phyloP scores from a whole-genome alignment of 768 basidiomycete genomes.

The Naganishia antarctica region DNA sequence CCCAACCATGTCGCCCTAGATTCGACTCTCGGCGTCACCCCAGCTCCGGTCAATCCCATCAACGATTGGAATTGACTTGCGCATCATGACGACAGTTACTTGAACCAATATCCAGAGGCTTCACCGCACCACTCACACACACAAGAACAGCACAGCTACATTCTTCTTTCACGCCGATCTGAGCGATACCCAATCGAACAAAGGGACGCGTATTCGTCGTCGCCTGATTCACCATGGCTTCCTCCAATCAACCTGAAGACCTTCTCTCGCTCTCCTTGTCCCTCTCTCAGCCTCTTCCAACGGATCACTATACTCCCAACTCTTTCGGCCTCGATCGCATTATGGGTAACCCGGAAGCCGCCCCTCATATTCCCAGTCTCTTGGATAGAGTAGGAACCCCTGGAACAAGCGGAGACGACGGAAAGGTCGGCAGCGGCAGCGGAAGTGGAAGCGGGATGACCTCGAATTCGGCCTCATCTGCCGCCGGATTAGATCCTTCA shows the following conservation, averaged over 20 bases:
- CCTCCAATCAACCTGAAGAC: conserved; percentile 1
- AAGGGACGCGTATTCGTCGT: conserved; percentile 3
- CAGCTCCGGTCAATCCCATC: background rate
- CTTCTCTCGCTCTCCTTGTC: background rate
- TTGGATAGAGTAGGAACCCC: background rate
- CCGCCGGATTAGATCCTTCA: background rate
- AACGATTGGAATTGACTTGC: background rate
- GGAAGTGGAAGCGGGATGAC: conserved; percentile 1
- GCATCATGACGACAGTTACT: conserved; percentile 6
- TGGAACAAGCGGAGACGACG: conserved; percentile 13
- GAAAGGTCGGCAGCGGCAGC: conserved; percentile 1
- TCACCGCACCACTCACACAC: background rate
- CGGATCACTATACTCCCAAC: background rate
- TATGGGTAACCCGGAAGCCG: background rate
- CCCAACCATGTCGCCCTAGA: background rate
- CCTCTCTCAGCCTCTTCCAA: conserved; percentile 5
- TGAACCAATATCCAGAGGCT: conserved; percentile 1
- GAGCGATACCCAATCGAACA: background rate
- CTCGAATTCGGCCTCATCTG: background rate
- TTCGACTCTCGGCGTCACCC: background rate
- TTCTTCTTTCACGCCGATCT: no score
- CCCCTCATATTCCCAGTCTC: background rate
- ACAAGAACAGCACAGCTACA: background rate
- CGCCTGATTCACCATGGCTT: background rate
- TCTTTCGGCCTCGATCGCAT: background rate